phyloP scores from a whole-genome alignment of 805 yeast genomes.

The Cyberlindnera americana region DNA sequence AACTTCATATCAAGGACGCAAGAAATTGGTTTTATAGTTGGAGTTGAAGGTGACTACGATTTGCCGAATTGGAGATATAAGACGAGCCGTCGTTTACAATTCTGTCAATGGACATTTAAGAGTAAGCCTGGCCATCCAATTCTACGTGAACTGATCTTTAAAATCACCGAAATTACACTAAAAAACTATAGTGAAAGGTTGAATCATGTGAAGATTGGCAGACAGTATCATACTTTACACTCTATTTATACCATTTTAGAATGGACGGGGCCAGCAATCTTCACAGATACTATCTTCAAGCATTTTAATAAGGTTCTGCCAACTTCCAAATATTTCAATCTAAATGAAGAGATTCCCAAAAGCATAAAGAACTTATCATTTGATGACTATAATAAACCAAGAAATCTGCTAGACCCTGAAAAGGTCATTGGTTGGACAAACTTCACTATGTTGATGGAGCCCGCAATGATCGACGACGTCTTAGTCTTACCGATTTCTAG shows the following conservation, averaged over 20 bases:
- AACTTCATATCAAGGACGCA: slow-evolving; percentile 36
- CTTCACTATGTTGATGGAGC: slow-evolving; percentile 17
- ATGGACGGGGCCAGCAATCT: slow-evolving; percentile 55
- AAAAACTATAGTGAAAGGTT: slow-evolving; percentile 33
- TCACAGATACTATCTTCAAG: slow-evolving; percentile 45
- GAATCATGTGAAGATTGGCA: slow-evolving; percentile 28
- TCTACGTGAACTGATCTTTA: slow-evolving; percentile 51
- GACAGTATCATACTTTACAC: slow-evolving; percentile 41
- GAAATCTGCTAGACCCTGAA: slow-evolving; percentile 9
- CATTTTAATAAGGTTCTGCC: slow-evolving; percentile 38
- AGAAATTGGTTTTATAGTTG: slow-evolving; percentile 48
- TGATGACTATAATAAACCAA: slow-evolving; percentile 14
- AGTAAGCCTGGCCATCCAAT: slow-evolving; percentile 63
- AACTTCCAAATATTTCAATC: not conserved
- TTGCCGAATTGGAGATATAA: slow-evolving; percentile 52
- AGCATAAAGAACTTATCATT: slow-evolving; percentile 7
- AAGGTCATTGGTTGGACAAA: slow-evolving; percentile 20
- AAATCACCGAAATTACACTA: slow-evolving; percentile 49
- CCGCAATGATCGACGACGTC: slow-evolving; percentile 22
- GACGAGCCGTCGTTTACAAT: slow-evolving; percentile 51
- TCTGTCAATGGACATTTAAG: slow-evolving; percentile 61
- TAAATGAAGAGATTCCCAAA: slow-evolving; percentile 36
- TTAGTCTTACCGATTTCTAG: slow-evolving; percentile 20
- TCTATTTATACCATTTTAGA: slow-evolving; percentile 54
- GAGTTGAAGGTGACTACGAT: slow-evolving; percentile 52